Percentiles rank a stretch among this genome's conserved stretches.
Evolutionary conservation across 805 yeast genomes (phyloP).

Genomic region (Candida nonsorbophila): DNA sequence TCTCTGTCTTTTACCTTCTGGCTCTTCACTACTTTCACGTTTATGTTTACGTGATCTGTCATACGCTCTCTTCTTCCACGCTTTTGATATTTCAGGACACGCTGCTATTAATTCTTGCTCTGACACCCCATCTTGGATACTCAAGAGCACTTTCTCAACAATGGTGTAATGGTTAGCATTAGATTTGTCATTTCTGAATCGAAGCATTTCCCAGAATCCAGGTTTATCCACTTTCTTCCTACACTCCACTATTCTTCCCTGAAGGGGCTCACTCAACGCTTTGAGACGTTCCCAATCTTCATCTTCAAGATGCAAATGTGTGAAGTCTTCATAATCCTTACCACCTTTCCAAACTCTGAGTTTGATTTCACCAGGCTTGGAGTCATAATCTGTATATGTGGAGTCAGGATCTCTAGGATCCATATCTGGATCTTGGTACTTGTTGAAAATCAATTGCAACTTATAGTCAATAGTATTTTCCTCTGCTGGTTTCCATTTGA

Average conservation of each 20-base stretch:
- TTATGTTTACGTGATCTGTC: conserved; percentile 23
- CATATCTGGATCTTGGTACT: conserved; percentile 56
- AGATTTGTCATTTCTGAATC: conserved; percentile 90
- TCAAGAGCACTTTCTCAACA: conserved; percentile 74
- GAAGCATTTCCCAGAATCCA: conserved; percentile 74
- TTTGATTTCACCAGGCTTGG: conserved; percentile 59
- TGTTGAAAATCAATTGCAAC: conserved; percentile 56
- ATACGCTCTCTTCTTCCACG: conserved; percentile 58
- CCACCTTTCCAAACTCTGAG: conserved; percentile 79
- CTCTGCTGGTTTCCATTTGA: conserved; percentile 97
- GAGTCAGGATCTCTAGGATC: conserved; percentile 64
- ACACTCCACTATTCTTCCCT: conserved; percentile 86
- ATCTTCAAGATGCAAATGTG: conserved; percentile 55
- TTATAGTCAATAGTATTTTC: conserved; percentile 92
- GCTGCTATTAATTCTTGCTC: conserved; percentile 66
- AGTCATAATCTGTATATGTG: conserved; percentile 75
- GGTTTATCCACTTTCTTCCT: conserved; percentile 50
- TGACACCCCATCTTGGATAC: conserved; percentile 82
- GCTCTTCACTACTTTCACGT: conserved; percentile 1
- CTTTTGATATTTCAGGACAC: conserved; percentile 48
- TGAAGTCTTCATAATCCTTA: conserved; percentile 57
- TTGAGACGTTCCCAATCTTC: conserved; percentile 81
- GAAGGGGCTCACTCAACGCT: conserved; percentile 68
- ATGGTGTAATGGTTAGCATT: conserved; percentile 82
- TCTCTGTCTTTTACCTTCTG: conserved; percentile 3